A percentile compares a stretch with the other conserved stretches of the same genome.
Conservation (phyloP, 2,329 filamentous ascomycete genomes). For the Colletotrichum tamarilloi region DNA sequence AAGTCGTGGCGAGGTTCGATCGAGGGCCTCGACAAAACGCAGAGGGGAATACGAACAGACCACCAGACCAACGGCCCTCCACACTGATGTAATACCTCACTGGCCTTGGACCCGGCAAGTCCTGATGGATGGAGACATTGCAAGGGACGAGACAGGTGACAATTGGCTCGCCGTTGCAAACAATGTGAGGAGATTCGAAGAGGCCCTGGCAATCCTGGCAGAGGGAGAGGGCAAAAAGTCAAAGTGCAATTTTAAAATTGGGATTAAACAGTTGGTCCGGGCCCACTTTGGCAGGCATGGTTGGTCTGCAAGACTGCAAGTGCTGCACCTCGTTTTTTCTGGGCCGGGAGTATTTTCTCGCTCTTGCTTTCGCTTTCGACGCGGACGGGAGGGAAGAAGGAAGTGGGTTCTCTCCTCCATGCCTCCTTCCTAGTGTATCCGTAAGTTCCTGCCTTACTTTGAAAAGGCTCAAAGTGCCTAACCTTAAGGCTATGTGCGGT, state of each 20-base stretch:
- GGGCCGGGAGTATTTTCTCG: not conserved
- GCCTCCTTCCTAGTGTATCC: not conserved
- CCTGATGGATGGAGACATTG: conserved; percentile 17
- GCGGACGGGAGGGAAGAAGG: not conserved
- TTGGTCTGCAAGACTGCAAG: no score
- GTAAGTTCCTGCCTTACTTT: not conserved
- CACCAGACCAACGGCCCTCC: conserved; percentile 28
- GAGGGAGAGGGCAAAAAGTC: not conserved
- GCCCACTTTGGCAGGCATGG: conserved; percentile 22
- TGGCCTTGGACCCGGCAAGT: conserved; percentile 4
- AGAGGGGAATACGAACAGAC: conserved; percentile 32
- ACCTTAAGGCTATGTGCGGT: not conserved
- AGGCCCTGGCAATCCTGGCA: not conserved
- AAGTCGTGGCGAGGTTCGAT: conserved; percentile 16
- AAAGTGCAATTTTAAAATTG: conserved; percentile 28
- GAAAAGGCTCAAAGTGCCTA: not conserved
- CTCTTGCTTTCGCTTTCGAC: conserved; percentile 17
- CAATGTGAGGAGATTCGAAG: not conserved
- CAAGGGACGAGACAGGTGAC: conserved; percentile 5
- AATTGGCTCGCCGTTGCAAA: not conserved
- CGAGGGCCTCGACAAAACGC: conserved; percentile 19
- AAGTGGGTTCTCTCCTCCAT: not conserved
- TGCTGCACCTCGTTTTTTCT: not conserved
- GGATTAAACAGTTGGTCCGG: conserved; percentile 24
- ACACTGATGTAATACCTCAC: conserved; percentile 29